Evolutionary conservation across 441 rosid genomes (phyloP).

Genomic region (Pelargonium citronellum): DNA sequence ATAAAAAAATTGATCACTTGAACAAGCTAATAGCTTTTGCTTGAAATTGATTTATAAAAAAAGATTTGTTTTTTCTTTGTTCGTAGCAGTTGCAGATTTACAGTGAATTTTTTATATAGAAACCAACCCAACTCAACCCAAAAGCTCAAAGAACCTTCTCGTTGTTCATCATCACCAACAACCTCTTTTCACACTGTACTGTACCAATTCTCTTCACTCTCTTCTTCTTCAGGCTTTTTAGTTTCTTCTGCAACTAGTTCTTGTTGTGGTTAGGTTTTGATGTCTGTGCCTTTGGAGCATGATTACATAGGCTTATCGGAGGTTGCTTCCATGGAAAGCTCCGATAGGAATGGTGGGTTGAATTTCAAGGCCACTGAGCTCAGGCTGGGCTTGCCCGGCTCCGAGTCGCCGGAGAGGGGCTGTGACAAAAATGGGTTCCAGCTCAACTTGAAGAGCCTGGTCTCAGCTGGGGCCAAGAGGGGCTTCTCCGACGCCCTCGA

Average conservation of each 20-base stretch:
- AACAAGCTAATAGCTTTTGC: too few species aligned
- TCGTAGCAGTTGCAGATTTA: neutral
- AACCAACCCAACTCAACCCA: neutral
- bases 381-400: constrained; percentile 80
- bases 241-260: neutral
- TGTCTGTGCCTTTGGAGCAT: constrained; percentile 48
- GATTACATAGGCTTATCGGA: constrained; percentile 54
- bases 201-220: neutral
- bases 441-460: constrained; percentile 32
- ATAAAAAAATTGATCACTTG: too few species aligned
- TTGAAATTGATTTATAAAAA: too few species aligned
- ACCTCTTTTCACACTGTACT: neutral
- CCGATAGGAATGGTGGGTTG: constrained; percentile 34
- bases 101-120: neutral
- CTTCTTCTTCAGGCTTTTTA: constrained; percentile 10
- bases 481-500: constrained; percentile 57
- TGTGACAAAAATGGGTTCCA: constrained; percentile 12
- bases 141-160: neutral
- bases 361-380: constrained; percentile 67
- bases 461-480: constrained; percentile 53
- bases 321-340: constrained; percentile 46
- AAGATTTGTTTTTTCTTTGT: too few species aligned
- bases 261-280: constrained; percentile 17
- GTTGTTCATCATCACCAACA: neutral
- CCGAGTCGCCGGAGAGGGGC: constrained; percentile 51